Conservation (phyloP, 306 rosid species). For the Quercus agrifolia region DNA sequence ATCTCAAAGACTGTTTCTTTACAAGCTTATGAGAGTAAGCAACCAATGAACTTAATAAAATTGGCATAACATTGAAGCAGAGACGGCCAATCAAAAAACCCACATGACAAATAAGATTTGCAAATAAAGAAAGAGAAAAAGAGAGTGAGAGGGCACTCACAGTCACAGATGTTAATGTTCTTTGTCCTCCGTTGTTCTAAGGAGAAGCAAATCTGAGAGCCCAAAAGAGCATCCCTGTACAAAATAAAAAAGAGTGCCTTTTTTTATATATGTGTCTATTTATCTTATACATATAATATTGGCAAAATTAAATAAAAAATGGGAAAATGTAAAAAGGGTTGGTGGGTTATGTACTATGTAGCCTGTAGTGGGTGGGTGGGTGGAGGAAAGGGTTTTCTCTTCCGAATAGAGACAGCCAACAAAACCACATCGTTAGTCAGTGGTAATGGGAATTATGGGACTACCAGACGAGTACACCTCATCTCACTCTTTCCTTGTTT, state of each 20-base stretch:
- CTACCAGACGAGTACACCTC: slow-evolving; percentile 17
- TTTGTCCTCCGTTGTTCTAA: background rate
- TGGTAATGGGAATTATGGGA: slow-evolving; percentile 46
- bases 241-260: slow-evolving; percentile 16
- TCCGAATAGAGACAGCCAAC: slow-evolving; percentile 25
- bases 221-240: slow-evolving; percentile 21
- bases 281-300: slow-evolving; percentile 6
- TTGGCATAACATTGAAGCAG: background rate
- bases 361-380: slow-evolving; percentile 4
- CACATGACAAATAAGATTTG: background rate
- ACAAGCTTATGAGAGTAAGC: background rate
- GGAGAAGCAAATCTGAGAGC: slow-evolving; percentile 39
- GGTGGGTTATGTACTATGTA: slow-evolving; percentile 30
- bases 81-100: background rate
- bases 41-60: background rate
- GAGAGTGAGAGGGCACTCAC: slow-evolving; percentile 29
- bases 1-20: background rate
- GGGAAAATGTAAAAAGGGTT: background rate
- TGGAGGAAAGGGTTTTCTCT: slow-evolving; percentile 26
- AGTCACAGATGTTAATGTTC: slow-evolving; percentile 28
- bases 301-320: no score
- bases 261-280: slow-evolving; percentile 7
- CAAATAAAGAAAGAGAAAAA: background rate
- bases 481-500: background rate
- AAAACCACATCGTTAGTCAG: slow-evolving; percentile 59